Evolutionary conservation across 139 green algal genomes (phyloP).

Genomic region (Chlamydomonas sphaeroides): DNA sequence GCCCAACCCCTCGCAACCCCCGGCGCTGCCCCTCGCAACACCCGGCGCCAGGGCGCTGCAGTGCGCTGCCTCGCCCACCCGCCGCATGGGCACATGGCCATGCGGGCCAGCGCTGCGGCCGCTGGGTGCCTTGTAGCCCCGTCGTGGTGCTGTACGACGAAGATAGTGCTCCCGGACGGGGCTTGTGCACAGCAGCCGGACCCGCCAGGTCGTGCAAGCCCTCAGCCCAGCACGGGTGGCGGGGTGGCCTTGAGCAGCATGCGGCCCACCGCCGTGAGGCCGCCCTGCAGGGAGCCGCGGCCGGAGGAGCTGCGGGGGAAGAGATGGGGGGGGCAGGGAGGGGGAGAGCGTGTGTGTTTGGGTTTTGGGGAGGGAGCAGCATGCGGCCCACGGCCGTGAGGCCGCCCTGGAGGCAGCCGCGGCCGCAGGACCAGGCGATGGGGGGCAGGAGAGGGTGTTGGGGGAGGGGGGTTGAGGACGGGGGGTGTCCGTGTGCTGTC

Average conservation of each 20-base stretch:
- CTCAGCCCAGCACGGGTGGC: slow-evolving; percentile 44
- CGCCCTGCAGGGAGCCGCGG: slow-evolving; percentile 31
- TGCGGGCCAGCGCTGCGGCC: too few species aligned
- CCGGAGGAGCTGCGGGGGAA: background rate
- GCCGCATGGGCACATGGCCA: too few species aligned
- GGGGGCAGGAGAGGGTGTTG: background rate
- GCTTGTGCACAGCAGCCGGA: too few species aligned
- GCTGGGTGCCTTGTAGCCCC: too few species aligned
- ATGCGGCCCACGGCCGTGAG: slow-evolving; percentile 47
- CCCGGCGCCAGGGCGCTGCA: too few species aligned
- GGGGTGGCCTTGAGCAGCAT: slow-evolving; percentile 55
- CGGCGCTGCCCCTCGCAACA: too few species aligned
- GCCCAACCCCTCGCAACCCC: too few species aligned
- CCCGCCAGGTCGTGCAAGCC: too few species aligned
- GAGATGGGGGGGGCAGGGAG: background rate
- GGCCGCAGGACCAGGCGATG: slow-evolving; percentile 6
- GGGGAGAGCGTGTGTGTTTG: background rate
- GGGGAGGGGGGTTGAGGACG: background rate
- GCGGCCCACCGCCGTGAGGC: slow-evolving; percentile 41
- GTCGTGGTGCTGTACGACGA: too few species aligned
- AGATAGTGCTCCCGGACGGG: too few species aligned
- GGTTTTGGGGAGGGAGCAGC: slow-evolving; percentile 38
- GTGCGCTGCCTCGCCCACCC: too few species aligned
- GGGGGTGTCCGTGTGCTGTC: too few species aligned
- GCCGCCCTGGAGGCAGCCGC: slow-evolving; percentile 30